Evolutionary conservation across 2,329 filamentous ascomycete species (phyloP), one percentile per base, ranked within the genome.

Genomic region (Pezicula radicicola): DNA sequence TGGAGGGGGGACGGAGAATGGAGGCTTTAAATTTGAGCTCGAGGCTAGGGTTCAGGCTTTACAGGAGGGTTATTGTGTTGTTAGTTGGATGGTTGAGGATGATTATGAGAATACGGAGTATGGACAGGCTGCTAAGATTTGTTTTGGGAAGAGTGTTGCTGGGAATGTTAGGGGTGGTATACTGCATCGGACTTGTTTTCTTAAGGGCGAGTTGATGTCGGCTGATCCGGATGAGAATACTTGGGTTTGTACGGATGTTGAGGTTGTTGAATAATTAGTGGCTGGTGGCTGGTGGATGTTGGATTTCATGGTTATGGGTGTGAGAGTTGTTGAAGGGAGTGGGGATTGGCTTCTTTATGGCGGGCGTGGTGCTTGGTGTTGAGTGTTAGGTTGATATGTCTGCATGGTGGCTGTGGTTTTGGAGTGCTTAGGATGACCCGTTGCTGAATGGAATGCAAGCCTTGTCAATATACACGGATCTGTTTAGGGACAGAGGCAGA

Each of bases 31-130:
- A 15, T 45, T 45, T n/a, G 42, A 45, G 21, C 4, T 45, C 7
- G 19, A 45, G n/a, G 42, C 21, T 33, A 28, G 42, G 12, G 42
- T 45, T 9, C 42, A 45, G 28, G 42, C 42, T 15, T 7, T 45
- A 6, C 42, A 30, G 21, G 12, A 25, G 10, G 15, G 5, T 16
- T 45, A 45, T 28, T 45, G 4, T 30, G 42, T 45, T 13, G 42
- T 28, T 3, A 45, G 42, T 16, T 45, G 42, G 42, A 21, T n/a
- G 21, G 42, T 21, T 15, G 42, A 45, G n/a, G 42, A 45, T 16
- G 42, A 45, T 27, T 45, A 45, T 16, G 42, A 45, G 27, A 45
- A 45, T 15, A 45, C 42, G 15, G 42, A 45, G 42, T 45, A 45
- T 16, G 42, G 42, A 30, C 42, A 45, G n/a, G 42, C 42, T 6